These are phyloP conservation scores for Aureobasidium pullulans DNA, from an alignment of 2,329 filamentous ascomycete species.

Conservation along the genomic window DNA sequence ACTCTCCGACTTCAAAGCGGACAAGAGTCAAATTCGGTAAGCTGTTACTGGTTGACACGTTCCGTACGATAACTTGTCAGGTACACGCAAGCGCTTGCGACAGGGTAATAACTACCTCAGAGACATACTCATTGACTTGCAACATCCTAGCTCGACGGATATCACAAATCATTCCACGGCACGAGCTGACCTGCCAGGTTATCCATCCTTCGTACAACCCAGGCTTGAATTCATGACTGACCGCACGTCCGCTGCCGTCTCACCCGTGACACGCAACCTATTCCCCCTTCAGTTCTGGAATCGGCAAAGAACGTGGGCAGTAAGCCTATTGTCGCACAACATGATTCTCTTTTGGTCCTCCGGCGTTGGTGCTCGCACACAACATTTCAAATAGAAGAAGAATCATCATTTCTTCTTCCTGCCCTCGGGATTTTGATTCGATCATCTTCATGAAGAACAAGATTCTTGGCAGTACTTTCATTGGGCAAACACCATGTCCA, in stretches of 20 bases:
- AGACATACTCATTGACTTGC: not conserved
- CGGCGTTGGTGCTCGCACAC: not conserved
- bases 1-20: not conserved
- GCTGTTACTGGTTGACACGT: not conserved
- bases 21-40: not conserved
- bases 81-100: not conserved
- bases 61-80: not conserved
- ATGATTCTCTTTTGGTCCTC: not conserved
- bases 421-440: not conserved
- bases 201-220: not conserved
- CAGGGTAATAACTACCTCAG: not conserved
- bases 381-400: not conserved
- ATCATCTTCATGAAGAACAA: not conserved
- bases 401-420: not conserved
- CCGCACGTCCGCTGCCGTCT: conserved; percentile 1
- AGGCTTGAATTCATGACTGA: conserved; percentile 5
- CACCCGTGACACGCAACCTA: conserved; percentile 10
- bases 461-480: not conserved
- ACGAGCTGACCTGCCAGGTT: not conserved
- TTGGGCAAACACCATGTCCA: not conserved
- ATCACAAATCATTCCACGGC: not conserved
- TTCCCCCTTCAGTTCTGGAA: conserved; percentile 3
- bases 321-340: conserved; percentile 4
- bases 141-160: not conserved
- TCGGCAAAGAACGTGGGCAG: conserved; percentile 10